Evolutionary conservation across 164 flowering plant species (phyloP), one percentile per base, ranked within the genome.

Genomic region (Umbilicus rupestris): DNA sequence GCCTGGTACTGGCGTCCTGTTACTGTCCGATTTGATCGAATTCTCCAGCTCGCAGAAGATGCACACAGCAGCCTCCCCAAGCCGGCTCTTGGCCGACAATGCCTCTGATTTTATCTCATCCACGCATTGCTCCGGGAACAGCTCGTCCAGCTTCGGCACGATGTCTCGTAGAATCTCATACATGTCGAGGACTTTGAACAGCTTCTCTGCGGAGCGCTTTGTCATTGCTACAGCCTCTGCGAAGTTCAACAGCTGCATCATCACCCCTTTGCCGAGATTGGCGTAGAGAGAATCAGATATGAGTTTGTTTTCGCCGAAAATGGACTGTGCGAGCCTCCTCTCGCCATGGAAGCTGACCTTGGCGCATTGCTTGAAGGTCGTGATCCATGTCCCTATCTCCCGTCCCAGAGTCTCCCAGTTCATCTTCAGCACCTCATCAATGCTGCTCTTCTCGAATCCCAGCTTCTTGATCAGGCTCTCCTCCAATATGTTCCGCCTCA

Each of bases 11-110:
- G 96, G 92, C 0, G 83, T 85, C 42, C 72, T 81, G 2, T 80
- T 83, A 0, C 62, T 64, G 50, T 94, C 97, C 17, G 72, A 66
- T 68, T 78, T 81, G 71, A 94, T 88, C 1, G 92, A 83, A 71
- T 76, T 82, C 66, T 94, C 99, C 0, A 94, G 81, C 31, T 91
- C 93, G 14, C 75, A 72, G 70, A 94, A 91, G 16, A 84, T 89
- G 28, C 68, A 28, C 16, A 84, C 76, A 1, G 82, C 87, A 0
- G 88, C 77, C 33, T 87, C 93, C 0, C 86, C 97, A 5, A 91
- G 66, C n/a, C 85, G 59, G 41, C 71, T 46, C 16, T 75, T 72
- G 0, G 87, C 82, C 0, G 80, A 64, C 0, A 62, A 20, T 2
- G 72, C 78, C 66, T 88, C 97, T 0, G 80, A 46, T 19, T 70